These are phyloP conservation scores for Boletus tylopilopsis DNA, from an alignment of 768 basidiomycete genomes.

Conservation along the genomic window DNA sequence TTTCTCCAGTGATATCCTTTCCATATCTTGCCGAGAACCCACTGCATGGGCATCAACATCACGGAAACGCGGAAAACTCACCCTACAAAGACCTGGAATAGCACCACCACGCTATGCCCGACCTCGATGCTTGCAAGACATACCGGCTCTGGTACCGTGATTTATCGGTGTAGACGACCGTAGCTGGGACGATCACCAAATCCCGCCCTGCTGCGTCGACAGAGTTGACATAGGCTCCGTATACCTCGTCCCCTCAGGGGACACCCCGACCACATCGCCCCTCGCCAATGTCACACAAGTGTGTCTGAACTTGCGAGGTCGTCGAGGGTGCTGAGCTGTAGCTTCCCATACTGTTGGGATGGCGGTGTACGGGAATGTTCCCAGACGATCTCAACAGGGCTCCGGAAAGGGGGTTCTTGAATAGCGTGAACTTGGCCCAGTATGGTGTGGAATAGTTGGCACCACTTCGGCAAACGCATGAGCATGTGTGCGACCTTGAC, in stretches of 20 bases:
- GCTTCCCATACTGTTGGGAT: slow-evolving; percentile 38
- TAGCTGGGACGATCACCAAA: slow-evolving; percentile 57
- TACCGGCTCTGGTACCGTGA: slow-evolving; percentile 56
- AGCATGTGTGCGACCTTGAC: not conserved
- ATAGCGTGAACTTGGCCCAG: slow-evolving; percentile 59
- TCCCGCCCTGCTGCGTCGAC: slow-evolving; percentile 28
- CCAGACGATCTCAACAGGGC: slow-evolving; percentile 57
- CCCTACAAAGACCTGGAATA: slow-evolving; percentile 4
- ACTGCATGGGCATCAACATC: not conserved
- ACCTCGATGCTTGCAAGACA: slow-evolving; percentile 16
- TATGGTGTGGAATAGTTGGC: slow-evolving; percentile 60
- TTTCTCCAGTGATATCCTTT: slow-evolving; percentile 46
- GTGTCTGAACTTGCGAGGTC: slow-evolving; percentile 31
- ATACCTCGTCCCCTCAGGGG: slow-evolving; percentile 36
- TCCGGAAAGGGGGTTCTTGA: slow-evolving; percentile 51
- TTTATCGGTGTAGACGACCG: slow-evolving; percentile 70
- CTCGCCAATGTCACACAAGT: slow-evolving; percentile 53
- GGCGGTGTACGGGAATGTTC: slow-evolving; percentile 69
- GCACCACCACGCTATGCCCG: not conserved
- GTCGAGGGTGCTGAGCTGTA: not conserved
- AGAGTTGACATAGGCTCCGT: slow-evolving; percentile 45
- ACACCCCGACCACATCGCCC: slow-evolving; percentile 61
- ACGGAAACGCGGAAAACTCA: not conserved
- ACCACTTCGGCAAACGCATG: slow-evolving; percentile 33
- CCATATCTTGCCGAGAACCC: slow-evolving; percentile 2